phyloP scores from a whole-genome alignment of 129 eudicot species.

The Pseudognaphalium luteoalbum region DNA sequence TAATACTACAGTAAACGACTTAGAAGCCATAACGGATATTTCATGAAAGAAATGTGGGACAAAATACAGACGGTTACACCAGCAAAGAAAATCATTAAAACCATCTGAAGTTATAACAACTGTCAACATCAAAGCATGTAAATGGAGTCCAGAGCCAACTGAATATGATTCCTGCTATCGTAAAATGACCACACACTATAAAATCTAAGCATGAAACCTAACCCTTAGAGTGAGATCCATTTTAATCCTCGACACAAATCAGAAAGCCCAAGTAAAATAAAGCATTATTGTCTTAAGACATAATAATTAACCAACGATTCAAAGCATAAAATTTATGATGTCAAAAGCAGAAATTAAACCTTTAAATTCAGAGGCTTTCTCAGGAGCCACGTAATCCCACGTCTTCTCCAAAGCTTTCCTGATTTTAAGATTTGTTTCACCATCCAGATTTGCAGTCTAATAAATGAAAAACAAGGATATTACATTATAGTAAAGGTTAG shows the following conservation, averaged over 20 bases:
- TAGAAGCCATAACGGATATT: background rate
- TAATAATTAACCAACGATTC: background rate
- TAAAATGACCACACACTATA: conserved; percentile 9
- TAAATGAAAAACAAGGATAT: conserved; percentile 19
- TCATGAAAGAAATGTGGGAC: conserved; percentile 1
- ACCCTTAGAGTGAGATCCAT: background rate
- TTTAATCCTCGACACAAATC: background rate
- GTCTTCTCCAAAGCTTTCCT: conserved; percentile 96
- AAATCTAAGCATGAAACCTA: conserved; percentile 10
- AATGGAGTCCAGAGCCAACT: background rate
- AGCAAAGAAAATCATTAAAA: background rate
- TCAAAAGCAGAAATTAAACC: conserved; percentile 44
- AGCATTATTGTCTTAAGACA: background rate
- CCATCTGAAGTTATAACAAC: background rate
- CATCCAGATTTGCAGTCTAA: conserved; percentile 98
- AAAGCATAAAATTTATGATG: background rate
- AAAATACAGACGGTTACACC: background rate
- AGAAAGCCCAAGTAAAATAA: background rate
- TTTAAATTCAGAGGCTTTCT: conserved; percentile 85
- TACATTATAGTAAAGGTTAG: conserved; percentile 17
- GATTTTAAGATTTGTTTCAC: conserved; percentile 97
- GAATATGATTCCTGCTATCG: no score
- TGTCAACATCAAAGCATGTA: background rate
- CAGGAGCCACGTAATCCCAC: conserved; percentile 87
- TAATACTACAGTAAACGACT: background rate